These are phyloP conservation scores for Kodamaea derodonti DNA, from an alignment of 1,139 yeast species.

Conservation along the genomic window DNA sequence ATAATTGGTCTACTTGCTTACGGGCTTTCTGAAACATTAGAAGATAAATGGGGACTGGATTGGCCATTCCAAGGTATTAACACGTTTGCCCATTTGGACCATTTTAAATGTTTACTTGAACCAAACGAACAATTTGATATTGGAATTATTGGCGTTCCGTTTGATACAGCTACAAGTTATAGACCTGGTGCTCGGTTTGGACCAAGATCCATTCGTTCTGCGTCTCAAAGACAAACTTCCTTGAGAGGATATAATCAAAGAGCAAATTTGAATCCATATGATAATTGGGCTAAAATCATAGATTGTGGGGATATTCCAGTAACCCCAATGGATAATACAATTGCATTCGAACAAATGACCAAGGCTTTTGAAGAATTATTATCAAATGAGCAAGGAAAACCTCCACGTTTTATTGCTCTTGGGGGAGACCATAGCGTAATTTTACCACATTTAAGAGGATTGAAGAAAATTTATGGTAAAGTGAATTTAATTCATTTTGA, in stretches of 20 bases:
- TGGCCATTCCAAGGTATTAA: constrained; percentile 72
- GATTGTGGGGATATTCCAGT: constrained; percentile 86
- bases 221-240: constrained; percentile 68
- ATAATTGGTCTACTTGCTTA: too few relatives aligned
- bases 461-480: constrained; percentile 56
- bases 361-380: constrained; percentile 60
- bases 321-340: constrained; percentile 68
- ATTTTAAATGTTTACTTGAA: constrained; percentile 52
- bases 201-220: constrained; percentile 69
- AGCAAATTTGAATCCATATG: constrained; percentile 62
- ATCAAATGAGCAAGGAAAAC: constrained; percentile 25
- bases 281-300: constrained; percentile 60
- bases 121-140: constrained; percentile 52
- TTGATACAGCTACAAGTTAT: constrained; percentile 72
- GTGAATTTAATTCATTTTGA: constrained; percentile 71
- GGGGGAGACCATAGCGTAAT: constrained; percentile 81
- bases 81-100: constrained; percentile 70
- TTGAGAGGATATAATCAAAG: constrained; percentile 66
- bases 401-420: constrained; percentile 64
- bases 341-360: constrained; percentile 71
- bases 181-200: constrained; percentile 81
- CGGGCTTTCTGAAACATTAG: too few relatives aligned
- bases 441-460: constrained; percentile 65
- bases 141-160: constrained; percentile 72
- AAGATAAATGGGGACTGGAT: constrained; percentile 57